These are phyloP conservation scores for Amniculicola lignicola DNA, from an alignment of 495 filamentous ascomycete species.

Conservation along the genomic window DNA sequence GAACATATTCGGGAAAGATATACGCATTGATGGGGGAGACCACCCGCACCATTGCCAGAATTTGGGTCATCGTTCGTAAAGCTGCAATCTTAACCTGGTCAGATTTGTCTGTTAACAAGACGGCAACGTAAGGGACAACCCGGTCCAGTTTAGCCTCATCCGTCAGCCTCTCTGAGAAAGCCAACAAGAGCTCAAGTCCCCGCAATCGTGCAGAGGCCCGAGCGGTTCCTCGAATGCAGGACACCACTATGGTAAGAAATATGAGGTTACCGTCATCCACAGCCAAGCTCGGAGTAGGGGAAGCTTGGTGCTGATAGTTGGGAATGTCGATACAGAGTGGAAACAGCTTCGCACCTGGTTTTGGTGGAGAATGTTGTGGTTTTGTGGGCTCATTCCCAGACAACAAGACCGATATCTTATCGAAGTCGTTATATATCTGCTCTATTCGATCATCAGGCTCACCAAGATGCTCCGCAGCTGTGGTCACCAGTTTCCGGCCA, in stretches of 20 bases:
- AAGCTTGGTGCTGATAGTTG: constrained; percentile 66
- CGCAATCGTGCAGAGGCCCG: constrained; percentile 81
- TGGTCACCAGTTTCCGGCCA: constrained; percentile 62
- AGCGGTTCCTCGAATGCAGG: constrained; percentile 83
- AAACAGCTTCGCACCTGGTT: constrained; percentile 44
- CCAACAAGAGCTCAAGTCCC: constrained; percentile 88
- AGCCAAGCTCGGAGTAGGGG: constrained; percentile 42
- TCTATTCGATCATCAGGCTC: constrained; percentile 93
- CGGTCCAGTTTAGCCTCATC: constrained; percentile 97
- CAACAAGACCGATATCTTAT: constrained; percentile 93
- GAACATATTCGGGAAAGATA: constrained; percentile 91
- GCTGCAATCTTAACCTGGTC: constrained; percentile 82
- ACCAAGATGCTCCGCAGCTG: constrained; percentile 63
- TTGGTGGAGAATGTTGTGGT: constrained; percentile 26
- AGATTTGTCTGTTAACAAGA: constrained; percentile 71
- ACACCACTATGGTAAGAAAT: constrained; percentile 81
- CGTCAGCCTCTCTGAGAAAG: constrained; percentile 84
- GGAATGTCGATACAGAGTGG: constrained; percentile 89
- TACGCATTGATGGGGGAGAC: constrained; percentile 94
- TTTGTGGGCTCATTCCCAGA: constrained; percentile 53
- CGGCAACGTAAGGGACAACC: constrained; percentile 83
- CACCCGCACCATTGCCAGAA: constrained; percentile 80
- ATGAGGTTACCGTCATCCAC: constrained; percentile 88
- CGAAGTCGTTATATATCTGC: constrained; percentile 87
- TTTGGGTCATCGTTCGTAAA: constrained; percentile 78